Base-by-base conservation (phyloP, 228 moss, liverwort and hornwort species). In the Sphagnum magellanicum region DNA sequence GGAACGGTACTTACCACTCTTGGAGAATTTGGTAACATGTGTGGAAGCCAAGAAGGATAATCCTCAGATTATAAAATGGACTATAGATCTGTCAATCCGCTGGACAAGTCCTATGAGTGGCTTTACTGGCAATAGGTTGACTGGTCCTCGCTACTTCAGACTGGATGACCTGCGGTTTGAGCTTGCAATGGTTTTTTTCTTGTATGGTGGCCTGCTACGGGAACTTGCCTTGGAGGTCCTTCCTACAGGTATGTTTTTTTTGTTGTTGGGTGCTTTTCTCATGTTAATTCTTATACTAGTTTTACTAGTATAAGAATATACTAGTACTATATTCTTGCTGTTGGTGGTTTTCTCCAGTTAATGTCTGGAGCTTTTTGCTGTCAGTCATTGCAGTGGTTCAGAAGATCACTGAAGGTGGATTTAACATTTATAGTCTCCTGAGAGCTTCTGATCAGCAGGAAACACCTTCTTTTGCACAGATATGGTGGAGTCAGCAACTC, bases 81-180 rank as follows among this genome's bases (percentile, higher is more conserved):
- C 98, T 49, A 82, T 76, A 46, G 94, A 94, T 78, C 86, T 98
- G 70, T 81, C 76, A 67, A 83, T 98, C 50, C 84, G 98, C 50
- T 98, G 98, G 98, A 89, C 94, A 52, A 92, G 93, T 77, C 84
- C 90, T 68, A 74, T 94, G 17, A 94, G 89, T 85, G 89, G 90
- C 55, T 90, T 89, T 13, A 83, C 83, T 78, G 91, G 82, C 67
- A 79, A 74, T 32, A 78, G 84, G 9, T 82, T 98, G 69, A 78
- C 87, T 50, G 98, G 98, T 63, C 79, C 94, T 16, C 93, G 90
- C 78, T 90, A 89, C 70, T 94, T 84, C 72, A 92, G 92, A 57
- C 85, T 98, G 69, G 94, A 98, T 85, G 92, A 98, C 79, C 78
- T 98, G 63, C 94, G 92, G 17, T 98, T 81, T 79, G 98, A 98